A percentile compares a stretch with the other conserved stretches of the same genome.
Conservation (phyloP, 2,329 filamentous ascomycete genomes). For the Aureobasidium sp. region DNA sequence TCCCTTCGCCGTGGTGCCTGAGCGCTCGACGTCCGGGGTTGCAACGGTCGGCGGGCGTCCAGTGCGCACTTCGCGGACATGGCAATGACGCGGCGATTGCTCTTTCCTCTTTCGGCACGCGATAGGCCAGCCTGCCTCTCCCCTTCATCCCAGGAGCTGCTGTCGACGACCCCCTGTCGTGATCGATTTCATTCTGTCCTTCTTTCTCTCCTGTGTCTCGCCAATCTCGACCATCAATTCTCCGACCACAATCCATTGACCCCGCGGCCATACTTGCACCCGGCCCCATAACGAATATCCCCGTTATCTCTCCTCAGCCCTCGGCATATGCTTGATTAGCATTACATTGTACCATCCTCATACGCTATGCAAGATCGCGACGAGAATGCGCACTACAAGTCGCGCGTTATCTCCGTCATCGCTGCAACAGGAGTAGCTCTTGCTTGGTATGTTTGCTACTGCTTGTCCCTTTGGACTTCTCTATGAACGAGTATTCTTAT, state of each 20-base stretch:
- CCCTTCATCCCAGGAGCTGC: neutral
- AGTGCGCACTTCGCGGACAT: neutral
- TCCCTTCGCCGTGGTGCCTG: neutral
- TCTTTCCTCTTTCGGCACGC: neutral
- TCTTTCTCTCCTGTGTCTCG: neutral
- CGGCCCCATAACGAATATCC: neutral
- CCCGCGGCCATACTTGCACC: neutral
- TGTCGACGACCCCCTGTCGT: neutral
- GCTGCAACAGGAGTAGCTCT: conserved; percentile 79
- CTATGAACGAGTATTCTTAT: neutral
- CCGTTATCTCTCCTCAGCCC: neutral
- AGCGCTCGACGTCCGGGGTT: neutral
- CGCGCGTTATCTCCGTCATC: conserved; percentile 72
- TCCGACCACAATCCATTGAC: neutral
- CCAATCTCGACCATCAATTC: neutral
- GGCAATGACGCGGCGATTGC: conserved; percentile 3
- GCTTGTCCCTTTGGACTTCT: neutral
- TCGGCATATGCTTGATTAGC: neutral
- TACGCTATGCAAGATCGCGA: conserved; percentile 38
- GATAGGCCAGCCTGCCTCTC: neutral
- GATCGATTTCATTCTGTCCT: neutral
- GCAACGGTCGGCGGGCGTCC: neutral
- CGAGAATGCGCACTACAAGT: conserved; percentile 46
- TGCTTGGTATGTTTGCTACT: conserved; percentile 49
- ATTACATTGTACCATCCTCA: neutral